Evolutionary conservation across 805 yeast genomes (phyloP).

Genomic region (Cyberlindnera amylophila): DNA sequence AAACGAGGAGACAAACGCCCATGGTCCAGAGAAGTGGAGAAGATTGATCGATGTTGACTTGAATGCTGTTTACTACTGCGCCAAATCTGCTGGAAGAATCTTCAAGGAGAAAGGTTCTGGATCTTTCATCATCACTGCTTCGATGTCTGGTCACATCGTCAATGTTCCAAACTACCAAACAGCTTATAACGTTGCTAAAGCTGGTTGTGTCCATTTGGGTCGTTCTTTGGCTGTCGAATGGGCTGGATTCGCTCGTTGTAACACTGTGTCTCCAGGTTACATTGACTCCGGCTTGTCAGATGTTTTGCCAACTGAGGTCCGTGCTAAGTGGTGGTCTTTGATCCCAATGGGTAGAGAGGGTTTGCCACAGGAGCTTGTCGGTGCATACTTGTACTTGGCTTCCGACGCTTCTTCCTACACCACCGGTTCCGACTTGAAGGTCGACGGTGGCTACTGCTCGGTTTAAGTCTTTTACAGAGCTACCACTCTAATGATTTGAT

Average conservation of each 20-base stretch:
- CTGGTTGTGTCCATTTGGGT: constrained; percentile 23
- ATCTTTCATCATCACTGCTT: constrained; percentile 78
- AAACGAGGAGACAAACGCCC: constrained; percentile 28
- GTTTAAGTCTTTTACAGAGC: constrained; percentile 8
- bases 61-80: constrained; percentile 77
- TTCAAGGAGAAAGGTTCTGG: constrained; percentile 74
- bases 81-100: constrained; percentile 66
- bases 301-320: constrained; percentile 40
- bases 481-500: background rate
- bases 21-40: constrained; percentile 54
- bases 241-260: constrained; percentile 85
- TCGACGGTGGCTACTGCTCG: constrained; percentile 70
- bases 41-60: constrained; percentile 71
- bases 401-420: constrained; percentile 78
- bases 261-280: constrained; percentile 84
- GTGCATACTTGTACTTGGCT: constrained; percentile 77
- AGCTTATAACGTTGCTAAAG: constrained; percentile 53
- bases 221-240: constrained; percentile 55
- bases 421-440: constrained; percentile 71
- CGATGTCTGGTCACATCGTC: constrained; percentile 86
- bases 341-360: constrained; percentile 77
- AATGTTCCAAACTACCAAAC: constrained; percentile 87
- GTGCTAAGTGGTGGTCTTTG: constrained; percentile 45
- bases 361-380: constrained; percentile 66
- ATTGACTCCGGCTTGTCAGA: constrained; percentile 66